Evolutionary conservation across 2,329 filamentous ascomycete genomes (phyloP).

Genomic region (Fusarium brachygibbosum): DNA sequence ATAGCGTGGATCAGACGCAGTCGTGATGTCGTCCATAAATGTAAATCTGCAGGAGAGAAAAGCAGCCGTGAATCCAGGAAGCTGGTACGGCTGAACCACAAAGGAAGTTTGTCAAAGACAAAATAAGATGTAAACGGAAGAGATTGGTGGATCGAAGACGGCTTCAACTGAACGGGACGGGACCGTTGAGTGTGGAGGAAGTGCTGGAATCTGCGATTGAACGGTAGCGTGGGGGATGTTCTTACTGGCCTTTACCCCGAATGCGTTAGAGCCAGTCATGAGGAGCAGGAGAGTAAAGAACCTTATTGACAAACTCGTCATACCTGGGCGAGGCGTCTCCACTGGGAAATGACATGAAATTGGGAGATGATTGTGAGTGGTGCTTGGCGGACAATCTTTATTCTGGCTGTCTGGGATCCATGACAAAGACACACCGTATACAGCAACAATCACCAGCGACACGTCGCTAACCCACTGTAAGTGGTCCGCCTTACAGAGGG

Average conservation of each 20-base stretch:
- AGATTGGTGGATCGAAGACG: slow-evolving; percentile 8
- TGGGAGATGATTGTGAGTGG: slow-evolving; percentile 37
- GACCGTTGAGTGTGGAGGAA: slow-evolving; percentile 38
- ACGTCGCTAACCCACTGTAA: slow-evolving; percentile 34
- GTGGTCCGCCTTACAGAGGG: slow-evolving; percentile 37
- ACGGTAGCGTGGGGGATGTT: slow-evolving; percentile 12
- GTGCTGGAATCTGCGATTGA: slow-evolving; percentile 21
- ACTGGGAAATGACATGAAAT: slow-evolving; percentile 36
- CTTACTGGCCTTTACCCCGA: slow-evolving; percentile 21
- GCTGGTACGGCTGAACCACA: slow-evolving; percentile 12
- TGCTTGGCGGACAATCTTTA: slow-evolving; percentile 35
- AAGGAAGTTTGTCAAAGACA: neutral
- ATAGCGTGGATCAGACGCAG: slow-evolving; percentile 40
- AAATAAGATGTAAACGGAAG: slow-evolving; percentile 10
- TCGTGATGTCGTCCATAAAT: slow-evolving; percentile 52
- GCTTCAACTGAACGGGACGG: slow-evolving; percentile 14
- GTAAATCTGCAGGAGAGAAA: slow-evolving; percentile 8
- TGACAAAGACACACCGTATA: slow-evolving; percentile 7
- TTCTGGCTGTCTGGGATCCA: slow-evolving; percentile 17
- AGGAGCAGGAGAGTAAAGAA: slow-evolving; percentile 34
- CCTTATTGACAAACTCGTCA: slow-evolving; percentile 39
- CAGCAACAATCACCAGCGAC: slow-evolving; percentile 34
- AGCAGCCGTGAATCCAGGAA: slow-evolving; percentile 16
- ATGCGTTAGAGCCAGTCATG: slow-evolving; percentile 26
- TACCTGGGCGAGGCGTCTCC: slow-evolving; percentile 25